Percentiles rank a stretch among this genome's conserved stretches.
These are phyloP conservation scores for Mucor sp. DNA, from an alignment of 371 early-diverging fungal species.

Conservation along the genomic window DNA sequence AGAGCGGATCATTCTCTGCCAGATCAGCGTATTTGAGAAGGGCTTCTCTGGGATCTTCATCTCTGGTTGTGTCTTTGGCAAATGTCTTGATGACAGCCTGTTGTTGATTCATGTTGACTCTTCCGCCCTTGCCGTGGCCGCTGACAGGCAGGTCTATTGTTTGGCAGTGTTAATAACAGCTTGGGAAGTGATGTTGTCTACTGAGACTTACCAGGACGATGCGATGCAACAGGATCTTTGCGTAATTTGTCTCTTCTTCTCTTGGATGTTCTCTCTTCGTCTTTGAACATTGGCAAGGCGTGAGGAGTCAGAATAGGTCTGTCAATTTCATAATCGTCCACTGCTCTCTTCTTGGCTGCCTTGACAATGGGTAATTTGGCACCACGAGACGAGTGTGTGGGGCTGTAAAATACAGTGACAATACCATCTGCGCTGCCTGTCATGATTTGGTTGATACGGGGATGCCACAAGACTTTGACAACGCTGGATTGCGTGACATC, in stretches of 20 bases:
- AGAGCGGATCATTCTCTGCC: slow-evolving; percentile 85
- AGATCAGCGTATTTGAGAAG: slow-evolving; percentile 86
- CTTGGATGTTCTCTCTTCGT: slow-evolving; percentile 70
- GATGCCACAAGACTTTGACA: slow-evolving; percentile 85
- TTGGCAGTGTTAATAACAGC: background rate
- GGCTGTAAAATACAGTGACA: slow-evolving; percentile 79
- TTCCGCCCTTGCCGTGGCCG: slow-evolving; percentile 88
- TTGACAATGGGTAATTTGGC: slow-evolving; percentile 73
- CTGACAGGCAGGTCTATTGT: slow-evolving; percentile 69
- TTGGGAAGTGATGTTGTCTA: background rate
- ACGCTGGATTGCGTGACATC: slow-evolving; percentile 68
- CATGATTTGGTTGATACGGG: slow-evolving; percentile 85
- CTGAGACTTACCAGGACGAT: slow-evolving; percentile 61
- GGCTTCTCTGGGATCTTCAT: slow-evolving; percentile 96
- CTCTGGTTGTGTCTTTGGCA: slow-evolving; percentile 82
- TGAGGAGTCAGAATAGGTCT: slow-evolving; percentile 87
- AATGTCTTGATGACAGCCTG: slow-evolving; percentile 85
- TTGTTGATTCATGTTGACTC: slow-evolving; percentile 79
- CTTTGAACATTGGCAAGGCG: slow-evolving; percentile 86
- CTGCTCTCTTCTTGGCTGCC: slow-evolving; percentile 64
- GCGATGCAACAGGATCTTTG: slow-evolving; percentile 73
- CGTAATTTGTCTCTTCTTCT: slow-evolving; percentile 78
- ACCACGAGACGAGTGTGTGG: slow-evolving; percentile 71
- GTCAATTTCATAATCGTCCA: slow-evolving; percentile 68
- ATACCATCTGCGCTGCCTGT: slow-evolving; percentile 80